These are phyloP conservation scores for Aspergillus sclerotialis DNA, from an alignment of 2,329 filamentous ascomycete species.

Conservation along the genomic window DNA sequence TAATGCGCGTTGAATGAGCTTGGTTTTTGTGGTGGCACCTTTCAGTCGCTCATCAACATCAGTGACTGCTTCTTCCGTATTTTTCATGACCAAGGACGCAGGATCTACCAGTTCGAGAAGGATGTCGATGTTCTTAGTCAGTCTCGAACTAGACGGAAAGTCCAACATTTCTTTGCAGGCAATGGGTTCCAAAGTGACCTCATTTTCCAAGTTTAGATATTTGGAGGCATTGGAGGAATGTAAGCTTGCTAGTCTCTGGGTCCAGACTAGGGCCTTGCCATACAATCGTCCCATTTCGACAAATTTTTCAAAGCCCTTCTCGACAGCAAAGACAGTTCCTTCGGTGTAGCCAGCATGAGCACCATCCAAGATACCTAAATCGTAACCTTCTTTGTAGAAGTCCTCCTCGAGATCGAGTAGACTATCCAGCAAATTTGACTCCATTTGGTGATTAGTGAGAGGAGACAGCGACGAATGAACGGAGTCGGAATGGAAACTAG, in stretches of 20 bases:
- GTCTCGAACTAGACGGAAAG: conserved; percentile 52
- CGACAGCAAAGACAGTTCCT: conserved; percentile 81
- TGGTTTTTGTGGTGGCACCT: conserved; percentile 73
- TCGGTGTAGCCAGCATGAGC: conserved; percentile 72
- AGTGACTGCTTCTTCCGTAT: conserved; percentile 80
- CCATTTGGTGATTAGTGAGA: conserved; percentile 19
- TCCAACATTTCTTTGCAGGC: conserved; percentile 36
- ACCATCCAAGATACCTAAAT: conserved; percentile 68
- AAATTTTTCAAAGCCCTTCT: conserved; percentile 93
- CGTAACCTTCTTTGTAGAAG: conserved; percentile 79
- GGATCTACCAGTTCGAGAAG: conserved; percentile 74
- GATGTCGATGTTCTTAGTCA: conserved; percentile 68
- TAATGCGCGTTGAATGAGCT: conserved; percentile 70
- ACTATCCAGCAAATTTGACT: conserved; percentile 48
- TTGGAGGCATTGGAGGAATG: conserved; percentile 14
- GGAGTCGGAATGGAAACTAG: too few species aligned
- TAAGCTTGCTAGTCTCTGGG: conserved; percentile 56
- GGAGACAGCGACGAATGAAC: too few species aligned
- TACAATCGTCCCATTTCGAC: conserved; percentile 70
- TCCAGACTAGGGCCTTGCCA: conserved; percentile 77
- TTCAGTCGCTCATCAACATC: conserved; percentile 88
- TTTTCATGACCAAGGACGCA: conserved; percentile 68
- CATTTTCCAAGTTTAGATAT: conserved; percentile 8
- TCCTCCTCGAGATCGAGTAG: conserved; percentile 55
- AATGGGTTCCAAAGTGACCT: conserved; percentile 18